Evolutionary conservation across 2,329 filamentous ascomycete species (phyloP), one percentile per base, ranked within the genome.

Genomic region (Bipolaris oryzae): DNA sequence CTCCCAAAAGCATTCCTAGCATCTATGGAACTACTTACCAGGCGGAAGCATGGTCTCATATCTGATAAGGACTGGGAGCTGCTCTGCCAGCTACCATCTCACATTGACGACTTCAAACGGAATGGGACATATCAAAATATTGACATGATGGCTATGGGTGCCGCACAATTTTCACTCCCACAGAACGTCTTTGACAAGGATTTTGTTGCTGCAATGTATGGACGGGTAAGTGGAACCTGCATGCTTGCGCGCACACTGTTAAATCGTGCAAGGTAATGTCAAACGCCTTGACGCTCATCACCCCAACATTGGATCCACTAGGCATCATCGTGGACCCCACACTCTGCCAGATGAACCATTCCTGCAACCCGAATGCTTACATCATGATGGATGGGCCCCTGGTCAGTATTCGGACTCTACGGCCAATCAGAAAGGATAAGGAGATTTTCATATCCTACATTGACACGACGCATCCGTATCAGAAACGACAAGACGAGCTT

Each of bases 401-500:
- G 31, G 71, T 85, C 9, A 76, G 76, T 13, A 67, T 87, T 31
- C 82, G 84, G 33, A 80, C 85, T 0, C 72, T 87, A 1, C 75
- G 74, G 11, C 77, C 80, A 0, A 85, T 89, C 57, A 70, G 76
- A 16, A 78, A 80, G 55, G 81, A 79, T 58, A 81, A 85, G 28
- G 85, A 89, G 67, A 78, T 89, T 28, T 84, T 80, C 63, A 84
- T 88, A 56, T 84, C 85, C 3, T 89, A 89, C 66, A 78, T 87
- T 58, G 86, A 89, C 64, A 77, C 77, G 34, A 85, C 82, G 0
- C 80, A 81, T 37, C 80, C 84, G 0, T 79, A 77, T 23, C 63
- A 74, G 7, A 75, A 77, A n/a, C 82, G 86, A 3, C 82, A 81
- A 59, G 72, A 71, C 2, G 82, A 86, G 62, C 78, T 89, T 1